These are phyloP conservation scores for Solanum infundibuliforme DNA, from an alignment of 257 asterid species.

Conservation along the genomic window DNA sequence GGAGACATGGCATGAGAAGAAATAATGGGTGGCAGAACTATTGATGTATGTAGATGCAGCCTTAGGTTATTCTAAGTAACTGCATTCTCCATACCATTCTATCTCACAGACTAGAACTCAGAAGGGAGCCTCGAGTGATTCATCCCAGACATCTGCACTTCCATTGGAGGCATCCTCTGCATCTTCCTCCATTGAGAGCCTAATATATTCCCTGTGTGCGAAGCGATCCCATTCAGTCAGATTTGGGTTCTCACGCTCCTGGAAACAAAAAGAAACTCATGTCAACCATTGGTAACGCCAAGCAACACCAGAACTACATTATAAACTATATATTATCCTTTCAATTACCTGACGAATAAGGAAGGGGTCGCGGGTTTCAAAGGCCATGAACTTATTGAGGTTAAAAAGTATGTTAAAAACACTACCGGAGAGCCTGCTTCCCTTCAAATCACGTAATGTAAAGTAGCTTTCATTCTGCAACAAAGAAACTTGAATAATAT, in stretches of 20 bases:
- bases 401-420: slow-evolving; percentile 89
- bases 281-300: slow-evolving; percentile 3
- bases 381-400: slow-evolving; percentile 98
- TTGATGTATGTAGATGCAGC: background rate
- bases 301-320: background rate
- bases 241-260: slow-evolving; percentile 99
- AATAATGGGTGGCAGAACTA: background rate
- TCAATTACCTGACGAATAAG: slow-evolving; percentile 87
- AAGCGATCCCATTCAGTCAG: slow-evolving; percentile 99
- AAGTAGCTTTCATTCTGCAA: slow-evolving; percentile 80
- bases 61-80: background rate
- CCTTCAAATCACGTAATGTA: slow-evolving; percentile 75
- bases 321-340: background rate
- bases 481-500: background rate
- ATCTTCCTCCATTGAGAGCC: slow-evolving; percentile 99
- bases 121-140: slow-evolving; percentile 98
- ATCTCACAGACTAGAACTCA: slow-evolving; percentile 55
- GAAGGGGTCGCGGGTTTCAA: slow-evolving; percentile 98
- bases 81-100: slow-evolving; percentile 3
- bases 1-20: background rate
- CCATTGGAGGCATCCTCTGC: slow-evolving; percentile 99
- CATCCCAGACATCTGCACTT: slow-evolving; percentile 99
- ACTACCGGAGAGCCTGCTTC: slow-evolving; percentile 84
- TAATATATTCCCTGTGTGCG: slow-evolving; percentile 95
- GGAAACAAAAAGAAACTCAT: slow-evolving; percentile 11